Evolutionary conservation across 139 green algal species (phyloP), one percentile per base, ranked within the genome.

Genomic region (Nannochloris sp.): DNA sequence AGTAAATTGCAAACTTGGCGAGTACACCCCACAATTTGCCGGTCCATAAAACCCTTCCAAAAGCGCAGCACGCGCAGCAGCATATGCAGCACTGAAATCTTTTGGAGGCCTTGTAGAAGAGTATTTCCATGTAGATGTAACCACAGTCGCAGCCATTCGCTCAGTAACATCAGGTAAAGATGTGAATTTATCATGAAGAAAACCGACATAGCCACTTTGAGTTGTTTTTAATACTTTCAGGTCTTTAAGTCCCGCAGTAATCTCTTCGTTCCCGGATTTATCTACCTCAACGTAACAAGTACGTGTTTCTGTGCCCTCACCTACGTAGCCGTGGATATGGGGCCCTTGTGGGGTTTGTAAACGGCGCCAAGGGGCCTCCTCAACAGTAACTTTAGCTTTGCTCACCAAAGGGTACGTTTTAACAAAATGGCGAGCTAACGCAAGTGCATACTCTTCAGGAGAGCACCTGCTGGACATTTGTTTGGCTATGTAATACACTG

Each of bases 141-240:
- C 69, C 7, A 66, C 72, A 6, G 93, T 92, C 36, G 92, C 93
- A 60, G 97, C 54, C 45, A 98, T 95, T 47, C 93, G 77, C 60
- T 98, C 93, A 3, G 31, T 77, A 4, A 70, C 83, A 37, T 97
- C 87, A 2, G 75, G 73, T 67, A 98, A 80, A n/a, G 84, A 29
- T 2, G 93, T 98, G 77, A 86, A 94, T 74, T 90, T 58, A 72
- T 98, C 93, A 3, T 79, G 79, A 44, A 91, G 61, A 76, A 87
- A 96, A 27, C 88, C 87, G 53, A 82, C 83, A 76, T 98, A 98
- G 7, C 93, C 93, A 25, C 81, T 90, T 80, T 98, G 93, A 2
- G 92, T 94, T 14, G 90, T 95, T 71, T 96, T 96, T 1, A 95
- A 76, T 44, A 96, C 77, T 35, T 75, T 76, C 25, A 86, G 60